Evolutionary conservation across 2,329 filamentous ascomycete genomes (phyloP).

Genomic region (Exophiala oligosperma): DNA sequence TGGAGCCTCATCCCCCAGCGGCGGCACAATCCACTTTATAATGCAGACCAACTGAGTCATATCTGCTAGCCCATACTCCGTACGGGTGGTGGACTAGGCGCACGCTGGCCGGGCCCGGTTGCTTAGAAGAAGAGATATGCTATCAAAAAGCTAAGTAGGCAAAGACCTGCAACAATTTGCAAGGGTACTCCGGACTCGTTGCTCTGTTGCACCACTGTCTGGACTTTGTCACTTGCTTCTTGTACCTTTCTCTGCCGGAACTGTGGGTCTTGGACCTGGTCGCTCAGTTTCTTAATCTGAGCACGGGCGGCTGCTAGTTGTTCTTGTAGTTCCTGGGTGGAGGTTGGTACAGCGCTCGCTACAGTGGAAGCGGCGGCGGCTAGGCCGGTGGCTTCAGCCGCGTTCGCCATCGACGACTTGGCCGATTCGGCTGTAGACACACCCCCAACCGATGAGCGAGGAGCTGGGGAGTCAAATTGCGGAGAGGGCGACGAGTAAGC

Average conservation of each 20-base stretch:
- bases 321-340: constrained; percentile 64
- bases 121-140: constrained; percentile 93
- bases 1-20: too few species aligned
- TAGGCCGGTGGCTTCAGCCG: constrained; percentile 36
- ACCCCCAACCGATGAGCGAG: constrained; percentile 34
- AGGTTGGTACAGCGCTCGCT: constrained; percentile 48
- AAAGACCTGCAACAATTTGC: constrained; percentile 78
- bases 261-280: constrained; percentile 65
- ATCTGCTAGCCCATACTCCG: too few species aligned
- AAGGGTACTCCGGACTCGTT: constrained; percentile 69
- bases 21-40: too few species aligned
- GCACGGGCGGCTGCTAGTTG: constrained; percentile 76
- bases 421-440: constrained; percentile 25
- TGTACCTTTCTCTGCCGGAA: constrained; percentile 75
- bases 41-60: not conserved
- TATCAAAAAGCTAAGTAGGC: constrained; percentile 85
- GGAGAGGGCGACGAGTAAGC: constrained; percentile 60
- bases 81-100: not conserved
- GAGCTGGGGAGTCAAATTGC: constrained; percentile 47
- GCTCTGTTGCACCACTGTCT: constrained; percentile 52
- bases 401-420: constrained; percentile 29
- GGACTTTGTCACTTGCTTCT: constrained; percentile 56
- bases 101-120: not conserved
- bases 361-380: constrained; percentile 51
- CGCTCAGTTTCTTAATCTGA: constrained; percentile 67